Evolutionary conservation across 108 stramenopile genomes (phyloP), one percentile per base, ranked within the genome.

Genomic region (Schizochytrium sp.): DNA sequence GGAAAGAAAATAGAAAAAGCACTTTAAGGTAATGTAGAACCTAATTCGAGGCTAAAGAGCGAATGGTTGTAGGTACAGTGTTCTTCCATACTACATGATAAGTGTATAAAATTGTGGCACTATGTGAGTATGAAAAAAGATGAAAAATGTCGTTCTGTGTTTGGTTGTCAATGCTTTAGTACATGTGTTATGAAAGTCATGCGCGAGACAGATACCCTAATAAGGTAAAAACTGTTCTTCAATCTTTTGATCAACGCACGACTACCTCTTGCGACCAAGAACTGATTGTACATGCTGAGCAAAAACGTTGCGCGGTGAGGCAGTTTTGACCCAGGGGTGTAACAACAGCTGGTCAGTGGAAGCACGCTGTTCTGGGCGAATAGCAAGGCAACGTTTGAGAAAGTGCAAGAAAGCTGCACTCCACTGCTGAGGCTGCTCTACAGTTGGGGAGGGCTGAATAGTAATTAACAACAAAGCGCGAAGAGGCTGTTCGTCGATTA

Each of bases 401-500:
- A 95, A 94, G 91, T 95, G 95, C 3, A 46, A 42, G 89, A 95
- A 94, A 10, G 88, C 91, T 28, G n/a, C 5, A 40, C 88, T 88
- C 93, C 94, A 95, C 47, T 72, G 56, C 60, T 87, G 50, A 5
- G 89, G 60, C 28, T 94, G 61, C 87, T 92, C 90, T 58, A 95
- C 49, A 40, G 50, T 91, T 2, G 95, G 95, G 3, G 94, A 55
- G n/a, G 87, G 91, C 40, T 91, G 91, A 72, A 93, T 93, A 45
- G 91, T 93, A 89, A 95, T 95, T 57, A 94, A 64, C 72, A 95
- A 57, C 56, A 94, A 89, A 4, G 95, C 95, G 56, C 94, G 93
- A 13, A 95, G 90, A 47, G 94, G 94, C 44, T 94, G 94, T 90
- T 94, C 94, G 72, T 93, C 89, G 83, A 95, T 72, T 42, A 93